Evolutionary conservation across 345 rosid genomes (phyloP).

Genomic region (Zanthoxylum bungeanum): DNA sequence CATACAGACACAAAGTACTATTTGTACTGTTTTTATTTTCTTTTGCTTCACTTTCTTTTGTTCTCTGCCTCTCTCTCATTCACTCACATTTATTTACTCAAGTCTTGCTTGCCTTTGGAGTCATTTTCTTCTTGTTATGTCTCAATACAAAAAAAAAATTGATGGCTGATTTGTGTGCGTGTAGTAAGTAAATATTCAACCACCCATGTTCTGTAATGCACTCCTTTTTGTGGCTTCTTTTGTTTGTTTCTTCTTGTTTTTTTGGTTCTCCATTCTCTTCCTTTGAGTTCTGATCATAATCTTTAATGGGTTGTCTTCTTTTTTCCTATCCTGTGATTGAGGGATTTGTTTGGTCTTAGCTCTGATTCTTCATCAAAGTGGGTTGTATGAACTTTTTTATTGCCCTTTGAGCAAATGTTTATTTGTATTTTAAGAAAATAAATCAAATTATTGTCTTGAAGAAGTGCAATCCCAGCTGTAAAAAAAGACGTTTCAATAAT

Average conservation of each 20-base stretch:
- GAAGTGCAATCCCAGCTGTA: not conserved
- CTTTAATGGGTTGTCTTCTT: conserved; percentile 13
- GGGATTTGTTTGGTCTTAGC: conserved; percentile 19
- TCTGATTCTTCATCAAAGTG: conserved; percentile 31
- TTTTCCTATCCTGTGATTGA: conserved; percentile 17
- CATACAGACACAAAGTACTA: not conserved
- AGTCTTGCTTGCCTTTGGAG: conserved; percentile 8
- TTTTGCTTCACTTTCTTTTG: conserved; percentile 14
- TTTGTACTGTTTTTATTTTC: not conserved
- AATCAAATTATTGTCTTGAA: conserved; percentile 17
- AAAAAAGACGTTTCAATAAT: conserved; percentile 22
- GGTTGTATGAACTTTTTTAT: conserved; percentile 18
- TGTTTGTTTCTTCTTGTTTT: conserved; percentile 32
- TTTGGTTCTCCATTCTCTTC: conserved; percentile 2
- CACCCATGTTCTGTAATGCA: conserved; percentile 37
- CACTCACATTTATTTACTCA: not conserved
- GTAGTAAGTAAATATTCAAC: conserved; percentile 20
- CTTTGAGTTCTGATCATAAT: conserved; percentile 21
- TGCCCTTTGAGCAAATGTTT: conserved; percentile 20
- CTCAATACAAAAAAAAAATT: conserved; percentile 14
- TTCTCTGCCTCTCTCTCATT: conserved; percentile 1
- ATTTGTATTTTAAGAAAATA: conserved; percentile 6
- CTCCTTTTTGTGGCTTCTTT: conserved; percentile 14
- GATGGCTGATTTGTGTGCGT: conserved; percentile 10
- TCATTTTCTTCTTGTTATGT: conserved; percentile 38